A percentile compares a stretch with the other conserved stretches of the same genome.
Evolutionary conservation across 192 early-diverging fungal genomes (phyloP).

Genomic region (Linnemannia elongata): DNA sequence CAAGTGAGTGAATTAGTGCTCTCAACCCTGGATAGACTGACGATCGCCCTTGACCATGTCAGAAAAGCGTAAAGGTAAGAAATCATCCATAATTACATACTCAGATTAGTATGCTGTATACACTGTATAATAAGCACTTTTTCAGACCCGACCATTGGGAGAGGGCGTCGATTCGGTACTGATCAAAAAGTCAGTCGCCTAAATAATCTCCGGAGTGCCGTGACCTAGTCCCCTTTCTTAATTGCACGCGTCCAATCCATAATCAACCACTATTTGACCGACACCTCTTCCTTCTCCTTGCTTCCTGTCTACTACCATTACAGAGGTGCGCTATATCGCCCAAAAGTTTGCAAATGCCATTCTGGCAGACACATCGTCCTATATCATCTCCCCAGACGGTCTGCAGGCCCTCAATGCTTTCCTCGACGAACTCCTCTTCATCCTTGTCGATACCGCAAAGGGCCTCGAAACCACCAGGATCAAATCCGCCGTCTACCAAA

Average conservation of each 20-base stretch:
- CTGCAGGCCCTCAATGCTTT: conserved; percentile 68
- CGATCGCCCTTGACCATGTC: conserved; percentile 20
- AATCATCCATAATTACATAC: neutral
- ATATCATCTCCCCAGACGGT: conserved; percentile 70
- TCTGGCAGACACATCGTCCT: conserved; percentile 66
- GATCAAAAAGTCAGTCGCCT: neutral
- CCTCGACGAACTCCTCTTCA: conserved; percentile 68
- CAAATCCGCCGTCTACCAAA: conserved; percentile 61
- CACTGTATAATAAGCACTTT: neutral
- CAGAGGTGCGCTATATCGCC: conserved; percentile 70
- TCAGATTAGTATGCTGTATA: neutral
- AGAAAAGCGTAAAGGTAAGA: conserved; percentile 54
- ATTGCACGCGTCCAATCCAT: neutral
- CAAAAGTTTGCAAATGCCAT: conserved; percentile 74
- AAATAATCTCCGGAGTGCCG: neutral
- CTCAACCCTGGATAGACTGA: neutral
- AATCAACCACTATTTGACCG: neutral
- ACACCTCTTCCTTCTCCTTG: neutral
- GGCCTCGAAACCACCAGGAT: conserved; percentile 65
- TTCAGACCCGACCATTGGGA: neutral
- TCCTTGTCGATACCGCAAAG: conserved; percentile 61
- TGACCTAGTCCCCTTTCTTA: neutral
- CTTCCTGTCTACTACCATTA: neutral
- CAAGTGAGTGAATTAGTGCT: neutral
- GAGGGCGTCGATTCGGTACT: neutral